phyloP scores from a whole-genome alignment of 2,329 filamentous ascomycete genomes.

The Scedosporium boydii region DNA sequence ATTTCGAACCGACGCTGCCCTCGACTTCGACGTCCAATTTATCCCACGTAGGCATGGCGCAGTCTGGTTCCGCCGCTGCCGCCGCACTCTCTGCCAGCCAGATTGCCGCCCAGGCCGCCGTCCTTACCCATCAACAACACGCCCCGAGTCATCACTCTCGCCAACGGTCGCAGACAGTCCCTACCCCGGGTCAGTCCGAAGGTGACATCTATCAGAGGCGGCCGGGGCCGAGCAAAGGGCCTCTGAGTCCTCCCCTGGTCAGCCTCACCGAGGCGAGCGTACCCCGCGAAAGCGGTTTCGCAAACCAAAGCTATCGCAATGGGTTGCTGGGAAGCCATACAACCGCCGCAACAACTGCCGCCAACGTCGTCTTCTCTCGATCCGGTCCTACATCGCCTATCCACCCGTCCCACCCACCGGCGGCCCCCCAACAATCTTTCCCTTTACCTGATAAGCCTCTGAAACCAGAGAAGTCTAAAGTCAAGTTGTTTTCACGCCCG shows the following conservation, averaged over 20 bases:
- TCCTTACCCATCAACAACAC: conserved; percentile 52
- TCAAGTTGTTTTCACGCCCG: conserved; percentile 72
- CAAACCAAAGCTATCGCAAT: conserved; percentile 45
- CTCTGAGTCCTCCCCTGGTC: conserved; percentile 51
- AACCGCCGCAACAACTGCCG: conserved; percentile 59
- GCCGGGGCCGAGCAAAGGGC: conserved; percentile 31
- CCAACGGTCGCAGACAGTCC: conserved; percentile 67
- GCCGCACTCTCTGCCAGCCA: conserved; percentile 55
- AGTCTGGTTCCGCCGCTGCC: conserved; percentile 27
- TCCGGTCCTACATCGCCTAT: conserved; percentile 46
- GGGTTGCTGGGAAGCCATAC: conserved; percentile 50
- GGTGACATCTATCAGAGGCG: background rate
- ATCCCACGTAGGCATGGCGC: conserved; percentile 29
- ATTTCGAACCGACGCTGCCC: conserved; percentile 66
- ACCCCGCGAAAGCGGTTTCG: conserved; percentile 47
- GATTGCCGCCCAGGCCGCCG: conserved; percentile 70
- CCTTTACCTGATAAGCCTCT: conserved; percentile 45
- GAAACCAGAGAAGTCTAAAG: conserved; percentile 63
- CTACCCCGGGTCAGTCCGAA: conserved; percentile 28
- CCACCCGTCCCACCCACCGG: conserved; percentile 27
- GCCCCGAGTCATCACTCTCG: conserved; percentile 44
- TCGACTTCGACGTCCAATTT: conserved; percentile 44
- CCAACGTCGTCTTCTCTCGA: conserved; percentile 63
- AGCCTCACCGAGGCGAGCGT: conserved; percentile 57
- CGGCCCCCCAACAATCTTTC: conserved; percentile 26